phyloP scores from a whole-genome alignment of 768 basidiomycete genomes.

The Rubroboletus satanas region DNA sequence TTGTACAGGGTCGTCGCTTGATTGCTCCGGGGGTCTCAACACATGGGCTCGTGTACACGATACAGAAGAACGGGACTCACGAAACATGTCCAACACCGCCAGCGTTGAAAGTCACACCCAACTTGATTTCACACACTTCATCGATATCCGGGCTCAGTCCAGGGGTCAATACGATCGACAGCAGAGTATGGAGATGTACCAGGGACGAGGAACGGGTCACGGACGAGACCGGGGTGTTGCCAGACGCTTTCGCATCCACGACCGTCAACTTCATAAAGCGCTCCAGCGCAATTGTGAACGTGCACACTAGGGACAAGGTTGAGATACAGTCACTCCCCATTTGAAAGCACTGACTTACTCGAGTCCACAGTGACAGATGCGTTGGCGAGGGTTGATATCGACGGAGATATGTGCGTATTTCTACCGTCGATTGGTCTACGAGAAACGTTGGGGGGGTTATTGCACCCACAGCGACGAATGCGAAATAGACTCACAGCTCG shows the following conservation, averaged over 20 bases:
- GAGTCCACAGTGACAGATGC: conserved; percentile 17
- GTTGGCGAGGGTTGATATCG: conserved; percentile 25
- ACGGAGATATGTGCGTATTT: conserved; percentile 22
- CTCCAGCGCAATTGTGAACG: conserved; percentile 49
- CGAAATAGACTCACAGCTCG: conserved; percentile 48
- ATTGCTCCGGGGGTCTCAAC: conserved; percentile 8
- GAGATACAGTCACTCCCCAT: conserved; percentile 24
- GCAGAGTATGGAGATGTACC: conserved; percentile 52
- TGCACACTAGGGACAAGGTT: conserved; percentile 38
- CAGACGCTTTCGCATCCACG: conserved; percentile 49
- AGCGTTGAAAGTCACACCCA: conserved; percentile 44
- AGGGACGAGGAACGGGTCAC: conserved; percentile 39
- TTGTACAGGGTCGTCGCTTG: conserved; percentile 43
- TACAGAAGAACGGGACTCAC: conserved; percentile 31
- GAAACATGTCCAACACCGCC: conserved; percentile 46
- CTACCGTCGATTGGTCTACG: conserved; percentile 27
- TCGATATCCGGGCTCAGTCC: conserved; percentile 72
- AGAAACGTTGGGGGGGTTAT: neutral
- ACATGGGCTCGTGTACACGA: neutral
- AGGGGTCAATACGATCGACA: conserved; percentile 65
- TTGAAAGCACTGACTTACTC: conserved; percentile 17
- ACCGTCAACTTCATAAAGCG: conserved; percentile 47
- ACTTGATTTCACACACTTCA: conserved; percentile 53
- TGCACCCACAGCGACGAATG: neutral
- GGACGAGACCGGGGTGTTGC: conserved; percentile 41